Evolutionary conservation across 176 grass and related monocot species (phyloP).

Genomic region (Ensete glaucum): DNA sequence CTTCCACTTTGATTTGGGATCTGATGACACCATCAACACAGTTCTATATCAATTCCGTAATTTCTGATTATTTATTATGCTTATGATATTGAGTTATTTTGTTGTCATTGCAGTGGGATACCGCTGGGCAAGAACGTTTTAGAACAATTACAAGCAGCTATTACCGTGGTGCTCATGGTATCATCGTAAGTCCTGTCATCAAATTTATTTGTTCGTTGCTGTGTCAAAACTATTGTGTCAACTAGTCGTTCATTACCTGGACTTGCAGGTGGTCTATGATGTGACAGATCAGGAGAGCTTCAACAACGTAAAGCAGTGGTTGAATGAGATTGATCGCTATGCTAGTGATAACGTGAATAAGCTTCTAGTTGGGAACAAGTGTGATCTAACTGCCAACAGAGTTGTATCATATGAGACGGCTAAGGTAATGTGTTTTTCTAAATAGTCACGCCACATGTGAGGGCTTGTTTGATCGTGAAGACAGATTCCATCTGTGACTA

Average conservation of each 20-base stretch:
- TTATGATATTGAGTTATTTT: neutral
- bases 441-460: too few relatives aligned
- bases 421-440: slow-evolving; percentile 21
- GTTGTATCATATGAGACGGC: slow-evolving; percentile 70
- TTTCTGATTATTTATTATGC: neutral
- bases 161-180: slow-evolving; percentile 7
- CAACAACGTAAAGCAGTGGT: slow-evolving; percentile 89
- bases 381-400: slow-evolving; percentile 58
- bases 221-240: too few relatives aligned
- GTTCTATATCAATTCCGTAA: neutral
- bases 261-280: slow-evolving; percentile 70
- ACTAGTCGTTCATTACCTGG: neutral
- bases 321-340: slow-evolving; percentile 82
- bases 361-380: slow-evolving; percentile 83
- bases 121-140: slow-evolving; percentile 8
- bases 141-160: slow-evolving; percentile 13
- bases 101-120: slow-evolving; percentile 2
- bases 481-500: neutral
- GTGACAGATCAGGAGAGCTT: slow-evolving; percentile 89
- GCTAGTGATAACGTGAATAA: slow-evolving; percentile 83
- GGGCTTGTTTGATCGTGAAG: too few relatives aligned
- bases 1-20: too few relatives aligned
- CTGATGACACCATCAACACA: too few relatives aligned
- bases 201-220: too few relatives aligned
- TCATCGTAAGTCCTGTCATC: neutral